Conservation (phyloP, 306 rosid genomes). For the Cicer cuneatum region DNA sequence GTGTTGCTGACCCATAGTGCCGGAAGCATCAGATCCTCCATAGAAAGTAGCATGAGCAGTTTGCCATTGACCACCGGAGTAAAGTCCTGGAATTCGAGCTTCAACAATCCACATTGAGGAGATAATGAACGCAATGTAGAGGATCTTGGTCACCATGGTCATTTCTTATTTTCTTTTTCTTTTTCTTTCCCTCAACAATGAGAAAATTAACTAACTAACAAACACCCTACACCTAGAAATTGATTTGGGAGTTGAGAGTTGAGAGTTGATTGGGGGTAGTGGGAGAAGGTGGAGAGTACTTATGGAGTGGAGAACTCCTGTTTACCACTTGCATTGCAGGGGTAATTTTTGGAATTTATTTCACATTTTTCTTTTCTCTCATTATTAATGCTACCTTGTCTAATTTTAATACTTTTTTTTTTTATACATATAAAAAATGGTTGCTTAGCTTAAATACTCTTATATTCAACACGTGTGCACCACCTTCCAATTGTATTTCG, state of each 20-base stretch:
- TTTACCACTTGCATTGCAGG: constrained; percentile 34
- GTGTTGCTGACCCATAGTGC: constrained; percentile 82
- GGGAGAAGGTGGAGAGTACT: constrained; percentile 54
- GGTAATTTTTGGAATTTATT: constrained; percentile 53
- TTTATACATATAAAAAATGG: background rate
- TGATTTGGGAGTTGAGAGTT: constrained; percentile 31
- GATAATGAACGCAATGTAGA: constrained; percentile 52
- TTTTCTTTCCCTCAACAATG: background rate
- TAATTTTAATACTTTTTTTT: background rate
- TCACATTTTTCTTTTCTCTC: background rate
- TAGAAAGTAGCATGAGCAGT: constrained; percentile 94
- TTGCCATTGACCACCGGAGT: constrained; percentile 75
- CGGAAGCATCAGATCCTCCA: constrained; percentile 95
- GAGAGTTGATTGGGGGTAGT: constrained; percentile 16
- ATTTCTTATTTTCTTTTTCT: constrained; percentile 31
- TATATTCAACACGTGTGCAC: background rate
- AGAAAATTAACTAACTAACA: constrained; percentile 3
- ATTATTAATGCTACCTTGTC: constrained; percentile 13
- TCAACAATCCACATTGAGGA: constrained; percentile 53
- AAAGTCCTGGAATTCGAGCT: constrained; percentile 83
- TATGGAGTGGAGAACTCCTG: constrained; percentile 52
- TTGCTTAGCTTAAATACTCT: background rate
- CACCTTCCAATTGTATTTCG: constrained; percentile 47
- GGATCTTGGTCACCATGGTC: constrained; percentile 44
- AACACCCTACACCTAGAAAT: background rate